These are phyloP conservation scores for Dorcoceras hygrometricum DNA, from an alignment of 257 asterid species.

Conservation along the genomic window DNA sequence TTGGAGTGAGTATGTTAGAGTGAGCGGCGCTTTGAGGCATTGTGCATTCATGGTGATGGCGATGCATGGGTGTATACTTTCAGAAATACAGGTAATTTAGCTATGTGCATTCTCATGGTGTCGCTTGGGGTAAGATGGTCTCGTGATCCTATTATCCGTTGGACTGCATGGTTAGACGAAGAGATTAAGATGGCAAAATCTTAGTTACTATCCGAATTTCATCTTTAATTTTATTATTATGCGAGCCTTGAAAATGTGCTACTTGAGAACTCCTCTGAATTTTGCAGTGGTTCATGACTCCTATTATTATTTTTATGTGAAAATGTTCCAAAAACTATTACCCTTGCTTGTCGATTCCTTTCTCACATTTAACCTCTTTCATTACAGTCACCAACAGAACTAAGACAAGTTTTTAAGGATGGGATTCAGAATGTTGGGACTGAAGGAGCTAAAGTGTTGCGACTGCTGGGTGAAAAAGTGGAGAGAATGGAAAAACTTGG, in stretches of 20 bases:
- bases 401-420: conserved; percentile 66
- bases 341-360: neutral
- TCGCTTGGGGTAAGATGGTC: neutral
- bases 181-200: neutral
- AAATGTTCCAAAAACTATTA: neutral
- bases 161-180: neutral
- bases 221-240: too few species aligned
- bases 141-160: neutral
- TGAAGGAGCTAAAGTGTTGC: conserved; percentile 80
- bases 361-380: neutral
- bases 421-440: conserved; percentile 73
- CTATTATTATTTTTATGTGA: neutral
- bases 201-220: neutral
- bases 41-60: conserved; percentile 99
- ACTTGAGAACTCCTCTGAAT: too few species aligned
- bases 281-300: neutral
- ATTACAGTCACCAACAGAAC: conserved; percentile 69
- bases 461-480: conserved; percentile 70
- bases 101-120: neutral
- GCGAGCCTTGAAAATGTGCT: neutral
- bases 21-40: conserved; percentile 88
- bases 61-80: conserved; percentile 91
- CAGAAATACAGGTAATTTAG: conserved; percentile 88
- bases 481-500: conserved; percentile 86
- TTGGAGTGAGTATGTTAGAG: conserved; percentile 81